These are phyloP conservation scores for Fraxinus angustifolia DNA, from an alignment of 305 asterid genomes.

Conservation along the genomic window DNA sequence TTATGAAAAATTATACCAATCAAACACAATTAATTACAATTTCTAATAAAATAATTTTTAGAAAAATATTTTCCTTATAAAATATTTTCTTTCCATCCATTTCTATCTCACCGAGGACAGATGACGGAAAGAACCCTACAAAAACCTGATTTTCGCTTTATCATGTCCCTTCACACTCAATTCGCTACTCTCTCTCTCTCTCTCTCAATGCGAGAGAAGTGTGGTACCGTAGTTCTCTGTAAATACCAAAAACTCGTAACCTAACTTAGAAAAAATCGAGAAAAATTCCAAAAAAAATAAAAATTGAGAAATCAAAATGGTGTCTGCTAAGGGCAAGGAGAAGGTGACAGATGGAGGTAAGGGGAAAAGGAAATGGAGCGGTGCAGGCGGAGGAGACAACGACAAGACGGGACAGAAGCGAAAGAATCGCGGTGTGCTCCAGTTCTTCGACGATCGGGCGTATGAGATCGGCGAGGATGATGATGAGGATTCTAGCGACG, in stretches of 20 bases:
- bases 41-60: no score
- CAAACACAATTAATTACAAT: no score
- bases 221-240: neutral
- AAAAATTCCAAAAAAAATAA: neutral
- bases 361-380: slow-evolving; percentile 18
- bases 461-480: slow-evolving; percentile 52
- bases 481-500: slow-evolving; percentile 42
- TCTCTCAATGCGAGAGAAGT: neutral
- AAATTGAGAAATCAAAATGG: slow-evolving; percentile 37
- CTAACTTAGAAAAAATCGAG: neutral
- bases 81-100: no score
- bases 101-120: no score
- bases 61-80: no score
- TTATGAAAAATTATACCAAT: no score
- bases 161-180: neutral
- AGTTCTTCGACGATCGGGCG: slow-evolving; percentile 66
- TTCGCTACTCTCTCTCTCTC: neutral
- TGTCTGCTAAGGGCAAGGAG: slow-evolving; percentile 73
- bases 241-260: neutral
- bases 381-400: slow-evolving; percentile 25
- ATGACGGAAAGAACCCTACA: no score
- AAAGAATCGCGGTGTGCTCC: slow-evolving; percentile 47
- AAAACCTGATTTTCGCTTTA: neutral
- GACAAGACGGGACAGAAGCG: slow-evolving; percentile 59
- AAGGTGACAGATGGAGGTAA: slow-evolving; percentile 45